Evolutionary conservation across 192 early-diverging fungal species (phyloP).

Genomic region (Coemansia sp.): DNA sequence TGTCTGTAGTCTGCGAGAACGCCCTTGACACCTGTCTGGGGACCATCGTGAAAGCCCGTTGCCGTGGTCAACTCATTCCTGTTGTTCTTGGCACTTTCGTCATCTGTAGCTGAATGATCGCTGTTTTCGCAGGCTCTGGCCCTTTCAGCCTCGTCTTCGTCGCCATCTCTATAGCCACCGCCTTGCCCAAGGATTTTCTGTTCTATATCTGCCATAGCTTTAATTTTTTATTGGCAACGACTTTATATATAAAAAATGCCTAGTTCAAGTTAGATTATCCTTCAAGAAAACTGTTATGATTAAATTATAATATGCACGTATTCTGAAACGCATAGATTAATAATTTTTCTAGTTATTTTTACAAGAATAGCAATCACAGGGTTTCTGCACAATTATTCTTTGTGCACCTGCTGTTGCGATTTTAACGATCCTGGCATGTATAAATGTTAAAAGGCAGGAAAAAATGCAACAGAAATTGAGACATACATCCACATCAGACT

Average conservation of each 20-base stretch:
- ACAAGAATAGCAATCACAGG: not conserved
- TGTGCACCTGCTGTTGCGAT: not conserved
- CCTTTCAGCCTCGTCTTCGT: constrained; percentile 19
- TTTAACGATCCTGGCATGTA: too few relatives aligned
- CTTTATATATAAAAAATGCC: too few relatives aligned
- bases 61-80: not conserved
- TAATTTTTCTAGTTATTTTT: not conserved
- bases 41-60: constrained; percentile 18
- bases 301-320: not conserved
- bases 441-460: too few relatives aligned
- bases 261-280: too few relatives aligned
- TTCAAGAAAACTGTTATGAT: too few relatives aligned
- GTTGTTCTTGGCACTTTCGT: not conserved
- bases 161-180: not conserved
- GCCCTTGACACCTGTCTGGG: constrained; percentile 53
- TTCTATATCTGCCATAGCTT: constrained; percentile 23
- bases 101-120: constrained; percentile 2
- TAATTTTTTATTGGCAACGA: too few relatives aligned
- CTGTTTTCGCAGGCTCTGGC: constrained; percentile 11
- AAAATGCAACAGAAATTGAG: too few relatives aligned
- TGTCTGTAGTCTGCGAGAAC: constrained; percentile 50
- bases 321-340: not conserved
- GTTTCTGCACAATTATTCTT: not conserved
- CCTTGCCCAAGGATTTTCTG: constrained; percentile 10
- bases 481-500: too few relatives aligned